Percentiles rank a stretch among this genome's conserved stretches.
These are phyloP conservation scores for Irpex sp. DNA, from an alignment of 1,284 basidiomycete genomes.

Conservation along the genomic window DNA sequence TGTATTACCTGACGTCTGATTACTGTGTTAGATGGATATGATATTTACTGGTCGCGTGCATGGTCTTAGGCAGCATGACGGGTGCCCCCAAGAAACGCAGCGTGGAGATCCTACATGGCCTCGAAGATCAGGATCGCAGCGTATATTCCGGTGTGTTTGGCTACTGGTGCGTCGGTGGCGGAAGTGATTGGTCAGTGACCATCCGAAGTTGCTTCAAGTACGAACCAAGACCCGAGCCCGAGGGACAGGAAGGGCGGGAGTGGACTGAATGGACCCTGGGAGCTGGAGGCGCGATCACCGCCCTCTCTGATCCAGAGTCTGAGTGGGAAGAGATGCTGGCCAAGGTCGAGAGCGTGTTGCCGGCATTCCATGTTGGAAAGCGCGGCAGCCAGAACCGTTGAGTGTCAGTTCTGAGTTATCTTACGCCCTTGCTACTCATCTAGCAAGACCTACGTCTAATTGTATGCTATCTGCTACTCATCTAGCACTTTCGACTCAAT, in stretches of 20 bases:
- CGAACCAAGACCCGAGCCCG: slow-evolving; percentile 34
- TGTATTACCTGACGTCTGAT: not conserved
- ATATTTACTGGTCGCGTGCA: not conserved
- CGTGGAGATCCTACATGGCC: slow-evolving; percentile 82
- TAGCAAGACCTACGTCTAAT: not conserved
- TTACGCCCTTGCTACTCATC: not conserved
- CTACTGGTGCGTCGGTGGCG: slow-evolving; percentile 88
- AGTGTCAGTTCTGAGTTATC: not conserved
- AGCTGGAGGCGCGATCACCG: slow-evolving; percentile 95
- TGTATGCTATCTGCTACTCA: not conserved
- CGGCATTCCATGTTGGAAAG: slow-evolving; percentile 43
- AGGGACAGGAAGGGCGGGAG: slow-evolving; percentile 1
- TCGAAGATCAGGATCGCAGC: slow-evolving; percentile 80
- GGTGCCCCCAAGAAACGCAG: slow-evolving; percentile 95
- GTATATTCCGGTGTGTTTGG: slow-evolving; percentile 96
- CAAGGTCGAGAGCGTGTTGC: slow-evolving; percentile 75
- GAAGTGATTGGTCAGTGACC: slow-evolving; percentile 92
- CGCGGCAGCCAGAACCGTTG: not conserved
- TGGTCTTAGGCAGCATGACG: slow-evolving; percentile 84
- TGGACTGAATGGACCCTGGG: slow-evolving; percentile 66
- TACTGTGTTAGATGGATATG: not conserved
- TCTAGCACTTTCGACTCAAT: not conserved
- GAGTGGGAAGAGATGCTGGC: slow-evolving; percentile 95
- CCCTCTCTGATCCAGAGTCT: slow-evolving; percentile 78
- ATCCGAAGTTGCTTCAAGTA: slow-evolving; percentile 91